Base-by-base conservation (phyloP, 2,329 filamentous ascomycete species). In the Hypoxylon sp. region DNA sequence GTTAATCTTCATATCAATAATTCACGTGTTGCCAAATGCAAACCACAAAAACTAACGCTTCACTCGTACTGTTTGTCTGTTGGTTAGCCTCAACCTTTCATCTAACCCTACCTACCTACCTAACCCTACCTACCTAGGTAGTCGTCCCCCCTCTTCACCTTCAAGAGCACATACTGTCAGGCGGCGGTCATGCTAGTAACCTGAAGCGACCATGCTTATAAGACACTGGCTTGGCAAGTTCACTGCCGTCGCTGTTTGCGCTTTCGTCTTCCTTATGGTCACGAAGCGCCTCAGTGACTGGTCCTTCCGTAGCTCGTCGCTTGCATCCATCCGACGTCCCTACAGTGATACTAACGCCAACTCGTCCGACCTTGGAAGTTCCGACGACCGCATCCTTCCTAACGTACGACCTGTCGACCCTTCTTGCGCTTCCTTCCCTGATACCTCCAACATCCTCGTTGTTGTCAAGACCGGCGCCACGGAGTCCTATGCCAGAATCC, bases 401-500 rank as follows among this genome's bases (percentile, higher is more conserved):
- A 34, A n/a, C 19, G 3, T 22, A 2, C 59, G 41, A 32, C 51
- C 53, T 3, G 26, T 62, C 64, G 64, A 69, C 56, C 39, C 70
- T 54, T 76, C 39, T 4, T 70, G 77, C 68, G 68, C 72, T 20
- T 64, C 68, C 48, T 80, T 83, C 49, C 79, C 81, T 10, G 77
- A 82, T 58, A 80, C 78, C 10, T 79, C 79, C 46, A 79, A 80
- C 65, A 77, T 84, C 32, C 74, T 84, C 26, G 75, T 87, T 24
- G 74, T 87, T 48, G 81, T 88, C 74, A 87, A 87, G 75, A 87
- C 85, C 3, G 85, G 85, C 34, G 84, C 85, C 2, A 84, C 82
- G 39, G 84, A 87, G 70, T 75, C 83, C 17, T 84, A 79, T 60
- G 76, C 80, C 28, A 82, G 80, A 47, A 73, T 88, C 2, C 84